Base-by-base conservation (phyloP, 495 filamentous ascomycete species). In the Podospora didyma region DNA sequence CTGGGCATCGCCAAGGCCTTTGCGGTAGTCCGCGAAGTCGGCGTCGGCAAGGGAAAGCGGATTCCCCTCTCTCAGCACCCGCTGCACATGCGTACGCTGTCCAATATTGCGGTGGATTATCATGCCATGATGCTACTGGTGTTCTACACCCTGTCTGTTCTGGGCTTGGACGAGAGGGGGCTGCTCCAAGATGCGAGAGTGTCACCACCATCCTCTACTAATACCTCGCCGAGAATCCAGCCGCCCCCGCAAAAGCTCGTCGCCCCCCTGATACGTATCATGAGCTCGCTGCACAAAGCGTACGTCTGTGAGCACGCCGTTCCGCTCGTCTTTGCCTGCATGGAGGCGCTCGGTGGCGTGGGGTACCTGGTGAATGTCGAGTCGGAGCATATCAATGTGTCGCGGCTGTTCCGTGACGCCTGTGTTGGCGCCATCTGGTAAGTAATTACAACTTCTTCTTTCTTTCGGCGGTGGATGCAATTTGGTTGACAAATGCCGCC, bases 301-400 rank as follows among this genome's bases (percentile, higher is more conserved):
- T 75, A 82, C 22, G 77, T 82, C 2, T 83, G 82, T 63, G 81
- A 84, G 55, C 28, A 52, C 9, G 46, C 62, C 6, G 75, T 84
- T 20, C 61, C 69, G 3, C 82, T 81, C 0, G 66, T 90, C 35
- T 81, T 81, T 47, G 79, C 81, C 53, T 87, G 82, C 56, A 86
- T 89, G 73, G 85, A 89, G 67, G 73, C 80, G 1, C 80, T 92
- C 52, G 89, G 89, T 17, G 88, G 88, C n/a, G 82, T 90, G 0
- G 87, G 89, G 5, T 90, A 89, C 58, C 82, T 89, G 51, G 82
- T 89, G 57, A 82, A 84, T 60, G 24, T 57, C 17, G 75, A 78
- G 49, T 74, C 88, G 66, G 76, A 78, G 17, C 80, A 82, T 35
- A 67, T 86, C 50, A 91, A 89, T 53, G 71, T 90, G 21, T 75